A percentile compares a stretch with the other conserved stretches of the same genome.
Conservation (phyloP, 129 eudicot genomes). For the Flaveria trinervia region DNA sequence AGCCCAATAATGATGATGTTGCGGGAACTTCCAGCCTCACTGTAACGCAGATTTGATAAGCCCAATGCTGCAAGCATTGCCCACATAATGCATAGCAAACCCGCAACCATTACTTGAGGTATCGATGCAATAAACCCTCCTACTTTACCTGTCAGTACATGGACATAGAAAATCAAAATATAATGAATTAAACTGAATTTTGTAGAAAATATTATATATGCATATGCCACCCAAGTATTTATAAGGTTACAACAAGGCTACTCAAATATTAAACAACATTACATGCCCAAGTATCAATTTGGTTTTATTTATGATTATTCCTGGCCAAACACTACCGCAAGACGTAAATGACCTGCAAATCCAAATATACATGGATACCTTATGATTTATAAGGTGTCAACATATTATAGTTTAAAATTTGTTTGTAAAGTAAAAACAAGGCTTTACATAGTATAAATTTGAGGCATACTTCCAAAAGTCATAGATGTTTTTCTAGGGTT, state of each 20-base stretch:
- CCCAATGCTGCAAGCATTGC: slow-evolving; percentile 96
- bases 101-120: slow-evolving; percentile 93
- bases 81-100: slow-evolving; percentile 96
- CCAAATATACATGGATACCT: not conserved
- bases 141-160: slow-evolving; percentile 70
- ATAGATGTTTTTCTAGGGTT: not conserved
- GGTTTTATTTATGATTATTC: not conserved
- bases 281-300: not conserved
- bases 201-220: not conserved
- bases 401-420: not conserved
- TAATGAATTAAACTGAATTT: not conserved
- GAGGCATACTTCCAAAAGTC: not conserved
- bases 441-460: not conserved
- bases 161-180: not conserved
- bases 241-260: not conserved
- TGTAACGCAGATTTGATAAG: slow-evolving; percentile 82
- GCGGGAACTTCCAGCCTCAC: slow-evolving; percentile 97
- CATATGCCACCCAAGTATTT: not conserved
- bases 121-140: slow-evolving; percentile 97
- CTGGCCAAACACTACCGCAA: not conserved
- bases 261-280: not conserved
- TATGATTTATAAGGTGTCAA: not conserved
- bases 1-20: slow-evolving; percentile 89
- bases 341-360: no score
- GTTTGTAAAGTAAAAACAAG: not conserved